phyloP scores from a whole-genome alignment of 129 eudicot species.

The Deinandra increscens region DNA sequence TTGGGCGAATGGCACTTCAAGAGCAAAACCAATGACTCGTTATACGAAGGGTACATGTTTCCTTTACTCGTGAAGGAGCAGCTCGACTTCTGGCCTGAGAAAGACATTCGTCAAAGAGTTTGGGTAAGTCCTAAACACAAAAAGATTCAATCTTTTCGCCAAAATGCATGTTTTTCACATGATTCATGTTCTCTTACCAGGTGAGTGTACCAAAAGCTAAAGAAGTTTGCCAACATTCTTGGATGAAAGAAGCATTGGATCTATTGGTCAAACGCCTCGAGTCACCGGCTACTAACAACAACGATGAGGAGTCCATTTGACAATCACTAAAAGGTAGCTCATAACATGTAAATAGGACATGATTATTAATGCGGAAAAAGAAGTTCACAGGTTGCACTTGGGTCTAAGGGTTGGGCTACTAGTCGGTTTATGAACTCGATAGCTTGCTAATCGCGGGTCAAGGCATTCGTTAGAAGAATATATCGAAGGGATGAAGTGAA shows the following conservation, averaged over 20 bases:
- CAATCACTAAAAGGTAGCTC: constrained; percentile 11
- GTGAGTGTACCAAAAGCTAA: constrained; percentile 69
- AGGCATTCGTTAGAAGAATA: constrained; percentile 7
- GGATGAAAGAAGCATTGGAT: constrained; percentile 91
- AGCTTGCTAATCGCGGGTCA: constrained; percentile 10
- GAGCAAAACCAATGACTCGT: constrained; percentile 42
- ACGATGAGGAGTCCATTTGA: constrained; percentile 21
- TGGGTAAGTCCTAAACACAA: constrained; percentile 45
- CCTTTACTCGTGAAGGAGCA: constrained; percentile 64
- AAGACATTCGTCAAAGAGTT: constrained; percentile 61
- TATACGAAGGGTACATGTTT: constrained; percentile 71
- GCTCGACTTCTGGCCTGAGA: constrained; percentile 80
- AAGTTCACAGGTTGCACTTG: constrained; percentile 4
- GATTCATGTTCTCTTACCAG: constrained; percentile 22
- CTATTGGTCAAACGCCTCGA: constrained; percentile 43
- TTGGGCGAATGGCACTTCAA: constrained; percentile 62
- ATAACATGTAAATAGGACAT: constrained; percentile 28
- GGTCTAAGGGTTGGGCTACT: constrained; percentile 20
- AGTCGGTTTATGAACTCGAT: constrained; percentile 7
- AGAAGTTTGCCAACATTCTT: constrained; percentile 62
- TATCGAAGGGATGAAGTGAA: constrained; percentile 1
- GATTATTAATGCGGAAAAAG: constrained; percentile 6
- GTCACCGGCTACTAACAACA: constrained; percentile 25
- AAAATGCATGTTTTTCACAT: background rate
- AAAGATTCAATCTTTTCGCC: constrained; percentile 4